Evolutionary conservation across 1,284 basidiomycete species (phyloP), one percentile per base, ranked within the genome.

Genomic region (Retiboletus flavoniger): DNA sequence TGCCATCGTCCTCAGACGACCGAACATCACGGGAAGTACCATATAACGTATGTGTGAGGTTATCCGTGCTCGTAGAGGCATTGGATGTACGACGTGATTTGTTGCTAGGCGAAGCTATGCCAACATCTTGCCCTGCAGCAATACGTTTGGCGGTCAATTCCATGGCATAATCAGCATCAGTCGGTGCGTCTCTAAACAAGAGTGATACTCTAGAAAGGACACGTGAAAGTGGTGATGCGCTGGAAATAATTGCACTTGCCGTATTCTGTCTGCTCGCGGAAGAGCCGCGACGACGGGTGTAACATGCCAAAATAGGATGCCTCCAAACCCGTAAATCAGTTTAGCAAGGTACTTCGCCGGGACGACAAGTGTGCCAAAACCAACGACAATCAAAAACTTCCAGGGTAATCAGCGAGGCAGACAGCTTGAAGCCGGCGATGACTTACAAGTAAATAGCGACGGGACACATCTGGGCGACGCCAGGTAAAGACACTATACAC

Each of bases 161-260:
- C 80, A 87, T 86, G 1, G 86, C 84, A 61, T 83, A 78, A 51
- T 88, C 84, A 2, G 81, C 77, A 62, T 89, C 84, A 6, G 84
- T 87, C 0, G 85, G 85, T 7, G 78, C 78, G 54, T 81, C 75
- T 26, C 60, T 59, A 44, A 87, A 75, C 4, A 75, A 70, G 5
- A 75, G 72, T 13, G 81, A 81, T 16, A 84, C 51, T 29, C 80
- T 81, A 44, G 13, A 48, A 55, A 47, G 19, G 43, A 19, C 54
- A 35, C 28, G 46, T 63, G 36, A 54, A 43, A 29, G 29, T 26
- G 32, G 29, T 29, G 21, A 40, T 26, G 24, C 11, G 9, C 26
- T 28, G 17, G 19, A 55, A 31, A 53, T 26, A 45, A 28, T 39
- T 40, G 16, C 5, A 63, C 73, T 46, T 60, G 80, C 84, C 82